These are phyloP conservation scores for Leccinum obscurum DNA, from an alignment of 768 basidiomycete genomes.

Conservation along the genomic window DNA sequence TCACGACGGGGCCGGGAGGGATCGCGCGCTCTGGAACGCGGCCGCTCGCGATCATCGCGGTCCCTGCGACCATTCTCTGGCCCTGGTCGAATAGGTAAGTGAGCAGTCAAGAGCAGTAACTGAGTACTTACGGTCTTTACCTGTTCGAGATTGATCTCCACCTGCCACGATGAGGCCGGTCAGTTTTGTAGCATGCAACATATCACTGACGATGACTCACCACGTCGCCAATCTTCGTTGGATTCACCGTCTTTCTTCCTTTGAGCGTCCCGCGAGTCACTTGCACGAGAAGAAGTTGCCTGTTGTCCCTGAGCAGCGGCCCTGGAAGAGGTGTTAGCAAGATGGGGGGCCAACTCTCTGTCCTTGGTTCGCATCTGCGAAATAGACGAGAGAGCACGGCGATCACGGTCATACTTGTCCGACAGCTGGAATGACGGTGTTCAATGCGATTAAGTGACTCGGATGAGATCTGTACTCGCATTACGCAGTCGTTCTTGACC, in stretches of 20 bases:
- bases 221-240: constrained; percentile 85
- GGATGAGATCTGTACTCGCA: constrained; percentile 37
- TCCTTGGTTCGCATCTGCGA: constrained; percentile 60
- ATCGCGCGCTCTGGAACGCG: constrained; percentile 64
- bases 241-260: constrained; percentile 74
- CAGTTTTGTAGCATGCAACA: not conserved
- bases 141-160: constrained; percentile 48
- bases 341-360: constrained; percentile 64
- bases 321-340: constrained; percentile 44
- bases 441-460: constrained; percentile 3
- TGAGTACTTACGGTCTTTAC: constrained; percentile 56
- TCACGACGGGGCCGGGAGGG: constrained; percentile 63
- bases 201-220: constrained; percentile 39
- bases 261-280: constrained; percentile 56
- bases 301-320: constrained; percentile 36
- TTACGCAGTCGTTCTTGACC: constrained; percentile 77
- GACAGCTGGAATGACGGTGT: constrained; percentile 55
- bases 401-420: constrained; percentile 85
- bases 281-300: constrained; percentile 46
- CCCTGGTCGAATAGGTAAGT: constrained; percentile 37
- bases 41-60: constrained; percentile 61
- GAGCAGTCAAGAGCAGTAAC: not conserved
- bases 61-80: constrained; percentile 55
- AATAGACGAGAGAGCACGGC: constrained; percentile 55
- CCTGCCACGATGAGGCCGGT: constrained; percentile 31